Conservation (phyloP, 2,329 filamentous ascomycete species). For the Phialophora tarda region DNA sequence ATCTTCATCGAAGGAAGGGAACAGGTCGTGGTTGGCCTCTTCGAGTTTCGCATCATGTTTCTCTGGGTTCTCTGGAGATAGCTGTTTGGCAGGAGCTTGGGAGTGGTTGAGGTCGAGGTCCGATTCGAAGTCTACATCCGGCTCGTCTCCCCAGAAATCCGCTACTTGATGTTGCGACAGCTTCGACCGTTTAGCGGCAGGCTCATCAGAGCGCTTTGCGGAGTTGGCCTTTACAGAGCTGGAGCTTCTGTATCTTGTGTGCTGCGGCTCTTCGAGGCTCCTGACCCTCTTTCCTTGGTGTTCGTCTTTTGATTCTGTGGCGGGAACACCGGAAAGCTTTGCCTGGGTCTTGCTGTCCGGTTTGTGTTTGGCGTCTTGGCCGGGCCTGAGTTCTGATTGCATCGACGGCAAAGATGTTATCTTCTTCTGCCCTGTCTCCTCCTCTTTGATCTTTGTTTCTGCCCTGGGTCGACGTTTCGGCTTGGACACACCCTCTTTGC, state of each 20-base stretch:
- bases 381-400: constrained; percentile 6
- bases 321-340: neutral
- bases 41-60: neutral
- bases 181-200: constrained; percentile 20
- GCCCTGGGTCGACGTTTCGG: constrained; percentile 55
- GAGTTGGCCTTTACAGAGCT: neutral
- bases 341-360: neutral
- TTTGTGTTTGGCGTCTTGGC: neutral
- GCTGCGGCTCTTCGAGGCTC: neutral
- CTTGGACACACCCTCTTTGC: constrained; percentile 71
- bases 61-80: neutral
- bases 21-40: constrained; percentile 1
- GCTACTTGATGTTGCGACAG: constrained; percentile 1
- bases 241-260: neutral
- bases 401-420: constrained; percentile 21
- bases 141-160: neutral
- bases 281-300: neutral
- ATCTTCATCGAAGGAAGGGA: constrained; percentile 6
- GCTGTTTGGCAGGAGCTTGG: neutral
- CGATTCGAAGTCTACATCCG: constrained; percentile 3
- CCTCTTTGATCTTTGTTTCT: constrained; percentile 23
- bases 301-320: constrained; percentile 1
- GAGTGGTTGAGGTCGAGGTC: neutral
- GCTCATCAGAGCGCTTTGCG: constrained; percentile 10
- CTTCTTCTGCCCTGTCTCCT: constrained; percentile 28